Conservation (phyloP, 2,329 filamentous ascomycete species). For the Clarireedia paspali region DNA sequence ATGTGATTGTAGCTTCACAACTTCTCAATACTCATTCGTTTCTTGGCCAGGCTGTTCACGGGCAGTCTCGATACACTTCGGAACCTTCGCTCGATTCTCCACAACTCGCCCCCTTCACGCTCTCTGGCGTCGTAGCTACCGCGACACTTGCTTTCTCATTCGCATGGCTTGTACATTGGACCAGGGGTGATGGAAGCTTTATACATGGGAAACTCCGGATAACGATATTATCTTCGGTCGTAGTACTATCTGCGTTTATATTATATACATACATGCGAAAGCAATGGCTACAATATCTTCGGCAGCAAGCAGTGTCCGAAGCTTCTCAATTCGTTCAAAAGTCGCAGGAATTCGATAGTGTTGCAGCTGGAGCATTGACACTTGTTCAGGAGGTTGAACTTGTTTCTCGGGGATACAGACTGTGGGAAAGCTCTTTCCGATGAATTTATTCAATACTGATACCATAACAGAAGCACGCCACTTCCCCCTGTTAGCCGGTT, state of each 20-base stretch:
- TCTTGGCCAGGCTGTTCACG: conserved; percentile 31
- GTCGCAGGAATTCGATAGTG: conserved; percentile 75
- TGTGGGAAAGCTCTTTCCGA: conserved; percentile 45
- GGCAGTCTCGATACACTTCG: conserved; percentile 17
- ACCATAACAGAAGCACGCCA: conserved; percentile 62
- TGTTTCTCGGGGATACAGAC: conserved; percentile 80
- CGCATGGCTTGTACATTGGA: conserved; percentile 63
- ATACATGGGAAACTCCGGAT: conserved; percentile 50
- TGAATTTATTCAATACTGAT: conserved; percentile 10
- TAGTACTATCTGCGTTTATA: conserved; percentile 44
- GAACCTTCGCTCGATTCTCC: conserved; percentile 15
- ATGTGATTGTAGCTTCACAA: conserved; percentile 87
- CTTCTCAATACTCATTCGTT: conserved; percentile 67
- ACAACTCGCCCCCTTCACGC: conserved; percentile 40
- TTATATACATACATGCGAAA: conserved; percentile 68
- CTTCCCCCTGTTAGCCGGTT: conserved; percentile 87
- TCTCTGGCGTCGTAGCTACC: conserved; percentile 59
- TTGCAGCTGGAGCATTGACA: conserved; percentile 65
- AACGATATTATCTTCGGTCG: conserved; percentile 36
- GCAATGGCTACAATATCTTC: conserved; percentile 73
- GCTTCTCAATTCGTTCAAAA: conserved; percentile 62
- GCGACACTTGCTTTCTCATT: conserved; percentile 50
- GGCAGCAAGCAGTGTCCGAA: conserved; percentile 64
- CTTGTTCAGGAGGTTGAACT: conserved; percentile 94
- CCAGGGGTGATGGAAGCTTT: conserved; percentile 43